Evolutionary conservation across 2,329 filamentous ascomycete species (phyloP).

Genomic region (Penicillium hesseltinei): DNA sequence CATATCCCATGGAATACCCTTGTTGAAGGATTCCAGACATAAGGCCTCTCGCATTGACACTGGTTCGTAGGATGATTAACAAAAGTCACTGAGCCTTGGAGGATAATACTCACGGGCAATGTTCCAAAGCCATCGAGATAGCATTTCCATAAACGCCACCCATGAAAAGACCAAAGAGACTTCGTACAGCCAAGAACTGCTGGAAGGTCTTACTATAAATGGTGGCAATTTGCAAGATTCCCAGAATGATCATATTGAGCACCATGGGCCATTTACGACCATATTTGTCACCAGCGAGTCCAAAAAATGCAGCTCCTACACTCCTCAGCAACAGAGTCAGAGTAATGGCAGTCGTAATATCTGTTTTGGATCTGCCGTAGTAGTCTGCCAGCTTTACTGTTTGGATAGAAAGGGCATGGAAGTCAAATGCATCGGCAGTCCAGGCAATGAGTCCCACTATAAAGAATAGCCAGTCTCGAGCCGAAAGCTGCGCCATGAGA

Average conservation of each 20-base stretch:
- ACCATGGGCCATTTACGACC: conserved; percentile 81
- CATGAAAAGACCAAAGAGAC: conserved; percentile 76
- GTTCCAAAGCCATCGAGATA: conserved; percentile 74
- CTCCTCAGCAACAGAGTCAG: conserved; percentile 72
- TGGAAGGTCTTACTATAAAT: conserved; percentile 71
- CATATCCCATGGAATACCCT: conserved; percentile 77
- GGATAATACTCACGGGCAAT: conserved; percentile 53
- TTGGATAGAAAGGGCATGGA: conserved; percentile 76
- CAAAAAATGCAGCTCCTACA: conserved; percentile 72
- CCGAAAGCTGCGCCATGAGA: conserved; percentile 62
- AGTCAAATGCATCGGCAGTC: conserved; percentile 82
- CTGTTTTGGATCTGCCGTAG: conserved; percentile 61
- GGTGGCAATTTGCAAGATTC: conserved; percentile 70
- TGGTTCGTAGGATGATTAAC: neutral
- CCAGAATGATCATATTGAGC: conserved; percentile 71
- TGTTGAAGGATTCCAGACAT: conserved; percentile 82
- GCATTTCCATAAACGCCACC: conserved; percentile 78
- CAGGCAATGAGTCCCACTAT: conserved; percentile 71
- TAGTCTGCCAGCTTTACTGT: conserved; percentile 66
- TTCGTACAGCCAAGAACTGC: conserved; percentile 72
- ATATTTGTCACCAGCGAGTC: conserved; percentile 73
- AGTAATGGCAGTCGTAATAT: conserved; percentile 62
- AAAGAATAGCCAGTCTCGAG: conserved; percentile 72
- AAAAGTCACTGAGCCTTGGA: neutral
- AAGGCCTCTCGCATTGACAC: conserved; percentile 66